Conservation (phyloP, 441 rosid genomes). For the Brassica balearica region DNA sequence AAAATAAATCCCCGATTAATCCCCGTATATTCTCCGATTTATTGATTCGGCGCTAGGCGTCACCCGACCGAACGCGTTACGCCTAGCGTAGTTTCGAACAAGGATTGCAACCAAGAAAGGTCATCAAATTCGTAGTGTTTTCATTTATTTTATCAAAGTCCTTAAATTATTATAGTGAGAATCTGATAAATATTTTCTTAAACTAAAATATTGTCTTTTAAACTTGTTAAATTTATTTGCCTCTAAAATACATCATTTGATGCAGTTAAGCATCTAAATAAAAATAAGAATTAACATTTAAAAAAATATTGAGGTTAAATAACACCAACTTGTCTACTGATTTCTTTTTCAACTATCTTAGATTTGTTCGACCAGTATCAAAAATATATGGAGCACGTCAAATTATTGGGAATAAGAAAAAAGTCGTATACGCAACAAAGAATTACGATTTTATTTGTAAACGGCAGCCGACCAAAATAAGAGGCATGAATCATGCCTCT, state of each 20-base stretch:
- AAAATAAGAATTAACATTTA: background rate
- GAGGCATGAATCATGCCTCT: conserved; percentile 41
- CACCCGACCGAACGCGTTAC: too few relatives aligned
- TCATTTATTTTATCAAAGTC: background rate
- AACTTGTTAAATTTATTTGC: background rate
- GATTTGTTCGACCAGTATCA: background rate
- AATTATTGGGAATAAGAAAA: conserved; percentile 21
- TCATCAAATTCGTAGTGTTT: background rate
- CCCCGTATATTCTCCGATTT: too few relatives aligned
- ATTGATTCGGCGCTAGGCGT: too few relatives aligned
- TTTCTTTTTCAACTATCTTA: background rate
- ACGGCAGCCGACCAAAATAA: conserved; percentile 40
- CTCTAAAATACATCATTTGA: background rate
- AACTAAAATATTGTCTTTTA: background rate
- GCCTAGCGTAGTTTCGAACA: too few relatives aligned
- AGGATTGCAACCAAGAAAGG: background rate
- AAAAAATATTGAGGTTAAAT: too few relatives aligned
- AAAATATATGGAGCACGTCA: conserved; percentile 23
- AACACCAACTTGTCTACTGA: background rate
- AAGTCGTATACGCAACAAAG: conserved; percentile 33
- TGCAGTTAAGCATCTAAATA: background rate
- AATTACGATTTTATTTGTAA: conserved; percentile 13
- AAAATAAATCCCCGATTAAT: too few relatives aligned
- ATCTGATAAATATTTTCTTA: background rate
- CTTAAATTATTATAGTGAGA: background rate